Conservation (phyloP, 306 rosid genomes). For the Dalbergia cultrata region DNA sequence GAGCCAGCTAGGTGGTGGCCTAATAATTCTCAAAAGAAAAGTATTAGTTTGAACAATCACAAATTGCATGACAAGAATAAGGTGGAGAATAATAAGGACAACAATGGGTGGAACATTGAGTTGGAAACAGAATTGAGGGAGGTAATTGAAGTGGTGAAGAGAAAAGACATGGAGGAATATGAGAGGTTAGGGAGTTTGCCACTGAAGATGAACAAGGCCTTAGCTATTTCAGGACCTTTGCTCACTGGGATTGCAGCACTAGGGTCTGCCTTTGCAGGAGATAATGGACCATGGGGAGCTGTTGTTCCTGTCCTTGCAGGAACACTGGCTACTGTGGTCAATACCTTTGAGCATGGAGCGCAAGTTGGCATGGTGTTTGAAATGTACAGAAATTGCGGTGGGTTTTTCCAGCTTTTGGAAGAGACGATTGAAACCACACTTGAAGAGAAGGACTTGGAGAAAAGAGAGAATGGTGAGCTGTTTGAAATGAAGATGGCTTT, state of each 20-base stretch:
- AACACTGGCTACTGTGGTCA: conserved; percentile 52
- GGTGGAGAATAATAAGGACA: conserved; percentile 1
- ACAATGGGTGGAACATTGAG: conserved; percentile 65
- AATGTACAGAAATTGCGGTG: conserved; percentile 69
- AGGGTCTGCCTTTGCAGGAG: conserved; percentile 50
- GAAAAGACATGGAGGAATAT: conserved; percentile 67
- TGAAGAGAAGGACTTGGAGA: conserved; percentile 60
- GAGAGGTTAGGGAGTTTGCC: conserved; percentile 65
- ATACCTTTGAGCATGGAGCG: conserved; percentile 64
- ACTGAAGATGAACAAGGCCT: conserved; percentile 64
- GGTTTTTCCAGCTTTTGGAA: conserved; percentile 59
- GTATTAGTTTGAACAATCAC: background rate
- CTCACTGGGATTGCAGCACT: conserved; percentile 67
- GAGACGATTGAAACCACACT: conserved; percentile 55
- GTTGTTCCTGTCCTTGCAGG: conserved; percentile 61
- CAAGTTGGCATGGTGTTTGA: conserved; percentile 81
- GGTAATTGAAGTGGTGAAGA: conserved; percentile 54
- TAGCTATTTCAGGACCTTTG: conserved; percentile 70
- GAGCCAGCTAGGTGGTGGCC: conserved; percentile 86
- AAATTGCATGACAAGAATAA: background rate
- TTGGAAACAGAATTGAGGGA: conserved; percentile 68
- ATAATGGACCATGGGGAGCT: conserved; percentile 38
- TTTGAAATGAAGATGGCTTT: conserved; percentile 68
- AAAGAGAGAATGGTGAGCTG: conserved; percentile 64
- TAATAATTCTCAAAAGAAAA: background rate